Base-by-base conservation (phyloP, 2,329 filamentous ascomycete genomes). In the Didymosphaeria variabile region DNA sequence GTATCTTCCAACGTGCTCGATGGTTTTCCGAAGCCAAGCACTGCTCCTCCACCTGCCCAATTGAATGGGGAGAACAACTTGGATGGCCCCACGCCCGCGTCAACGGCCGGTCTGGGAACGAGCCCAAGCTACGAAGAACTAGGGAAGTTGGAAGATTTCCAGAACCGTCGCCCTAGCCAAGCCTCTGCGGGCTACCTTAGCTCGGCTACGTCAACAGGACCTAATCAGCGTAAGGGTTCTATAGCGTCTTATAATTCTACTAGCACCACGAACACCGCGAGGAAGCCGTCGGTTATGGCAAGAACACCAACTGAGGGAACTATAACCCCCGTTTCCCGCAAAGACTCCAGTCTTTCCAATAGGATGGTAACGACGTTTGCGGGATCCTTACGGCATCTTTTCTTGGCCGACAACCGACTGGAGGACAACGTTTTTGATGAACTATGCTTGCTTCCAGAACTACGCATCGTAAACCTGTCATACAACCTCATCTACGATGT, bases 391-490 rank as follows among this genome's bases (percentile, higher is more conserved):
- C 87, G 90, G 54, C 91, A 96, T 72, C 81, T 99, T 0, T 94
- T 92, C 71, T 83, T 99, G 61, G 95, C 95, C 8, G 95, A 99
- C 75, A 99, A 99, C 75, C 88, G 94, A 62, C 86, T 99, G 26
- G 92, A 95, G 58, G 95, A 98, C 70, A 94, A 98, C 70, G 91
- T 97, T 0, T 98, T 98, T 74, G 93, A 97, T 66, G 92, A 98
- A 77, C 85, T 99, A 47, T 91, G 88, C 0, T 83, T 94, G 3
- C 85, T 98, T 4, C 85, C 88, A 2, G 95, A 98, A 78, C 81
- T 99, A 55, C 89, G 94, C 23, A 87, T 97, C 26, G 86, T 99
- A 60, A 99, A 99, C 70, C 80, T 99, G 34, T 97, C 94, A 0
- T 98, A 97, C 81, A 99, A 99, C 69, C 90, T 94, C 65, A 86